Conservation (phyloP, 768 basidiomycete genomes). For the Mycena capillaripes region DNA sequence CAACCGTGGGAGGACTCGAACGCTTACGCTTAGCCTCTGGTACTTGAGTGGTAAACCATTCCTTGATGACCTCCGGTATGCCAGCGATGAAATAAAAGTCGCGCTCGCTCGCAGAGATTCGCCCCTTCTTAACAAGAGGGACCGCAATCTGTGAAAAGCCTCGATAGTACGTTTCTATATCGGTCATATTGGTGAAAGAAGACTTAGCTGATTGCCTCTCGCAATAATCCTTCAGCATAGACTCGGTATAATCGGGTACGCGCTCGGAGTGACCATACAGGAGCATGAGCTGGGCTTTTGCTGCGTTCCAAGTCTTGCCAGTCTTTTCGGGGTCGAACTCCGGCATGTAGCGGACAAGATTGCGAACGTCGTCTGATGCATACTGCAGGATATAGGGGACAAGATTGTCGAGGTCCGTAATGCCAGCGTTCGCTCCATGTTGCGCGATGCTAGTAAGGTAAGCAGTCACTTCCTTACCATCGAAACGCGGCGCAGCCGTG, state of each 20-base stretch:
- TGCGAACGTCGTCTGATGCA: neutral
- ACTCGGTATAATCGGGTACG: conserved; percentile 6
- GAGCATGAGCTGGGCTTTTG: neutral
- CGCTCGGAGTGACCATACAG: neutral
- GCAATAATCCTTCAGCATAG: neutral
- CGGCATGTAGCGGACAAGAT: conserved; percentile 2
- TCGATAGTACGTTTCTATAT: neutral
- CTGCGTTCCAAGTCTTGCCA: neutral
- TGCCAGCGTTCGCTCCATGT: conserved; percentile 28
- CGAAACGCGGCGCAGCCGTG: conserved; percentile 1
- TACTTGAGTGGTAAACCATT: conserved; percentile 24
- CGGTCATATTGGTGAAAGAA: neutral
- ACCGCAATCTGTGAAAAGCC: conserved; percentile 4
- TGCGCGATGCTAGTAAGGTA: neutral
- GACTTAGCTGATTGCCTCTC: conserved; percentile 10
- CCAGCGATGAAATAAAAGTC: conserved; percentile 22
- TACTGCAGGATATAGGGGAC: conserved; percentile 26
- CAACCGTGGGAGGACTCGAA: neutral
- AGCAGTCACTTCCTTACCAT: conserved; percentile 9
- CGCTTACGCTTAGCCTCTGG: neutral
- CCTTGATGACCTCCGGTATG: conserved; percentile 11
- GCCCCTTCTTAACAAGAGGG: conserved; percentile 5
- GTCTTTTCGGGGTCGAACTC: conserved; percentile 3
- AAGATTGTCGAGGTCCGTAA: conserved; percentile 12
- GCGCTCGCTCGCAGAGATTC: neutral